Evolutionary conservation across 306 rosid species (phyloP), one percentile per base, ranked within the genome.

Genomic region (Echinosophora koreensis): DNA sequence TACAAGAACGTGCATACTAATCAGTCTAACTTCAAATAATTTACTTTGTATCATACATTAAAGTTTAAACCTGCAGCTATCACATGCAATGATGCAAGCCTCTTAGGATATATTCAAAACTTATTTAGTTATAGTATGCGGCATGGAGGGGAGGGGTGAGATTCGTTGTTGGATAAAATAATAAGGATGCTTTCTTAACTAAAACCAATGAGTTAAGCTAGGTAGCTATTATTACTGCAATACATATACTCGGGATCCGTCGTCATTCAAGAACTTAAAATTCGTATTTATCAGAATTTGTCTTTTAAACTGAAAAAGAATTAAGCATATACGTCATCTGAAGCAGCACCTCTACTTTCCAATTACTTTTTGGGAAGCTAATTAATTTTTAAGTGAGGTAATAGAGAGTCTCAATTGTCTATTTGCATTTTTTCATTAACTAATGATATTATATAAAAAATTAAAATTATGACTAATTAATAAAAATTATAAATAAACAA

Each of bases 271-370:
- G 13, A 39, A 51, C 60, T 57, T 68, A 32, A 84, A 80, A 83
- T 80, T 72, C 76, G 51, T 61, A 80, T 55, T 67, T 74, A 81
- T 78, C 83, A 54, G 65, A 76, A 82, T 42, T 50, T 66, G 49
- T 50, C 66, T 54, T 82, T 81, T 16, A 82, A 77, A 62, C 59
- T 15, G 50, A 77, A 54, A 82, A 82, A 77, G 65, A 76, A 41
- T 64, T 49, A 54, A 16, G 35, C 73, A 57, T 22, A 57, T 22
- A 69, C 83, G 83, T 78, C 89, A 85, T 70, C 71, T 1, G 79
- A 78, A 84, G 78, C 64, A 73, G 63, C 58, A 62, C 79, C 86
- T 55, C 76, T 77, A 77, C 68, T 79, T 84, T 76, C 50, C 35
- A 54, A 73, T n/a, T 57, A 65, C 83, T 76, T 86, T 87, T 18